Percentiles rank a stretch among this genome's conserved stretches.
Conservation (phyloP, 345 rosid species). For the Lepidium sativum region DNA sequence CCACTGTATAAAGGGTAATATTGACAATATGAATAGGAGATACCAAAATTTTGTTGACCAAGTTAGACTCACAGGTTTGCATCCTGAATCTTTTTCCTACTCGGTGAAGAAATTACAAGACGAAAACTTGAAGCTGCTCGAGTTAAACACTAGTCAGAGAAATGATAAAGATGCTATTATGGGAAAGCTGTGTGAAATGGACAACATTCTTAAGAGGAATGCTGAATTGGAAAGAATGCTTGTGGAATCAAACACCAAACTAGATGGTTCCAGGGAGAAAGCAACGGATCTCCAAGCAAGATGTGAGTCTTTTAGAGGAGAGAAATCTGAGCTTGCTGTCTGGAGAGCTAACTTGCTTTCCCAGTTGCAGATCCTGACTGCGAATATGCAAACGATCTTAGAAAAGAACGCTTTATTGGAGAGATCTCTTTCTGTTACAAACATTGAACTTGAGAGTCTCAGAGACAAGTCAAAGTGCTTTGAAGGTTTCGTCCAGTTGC, state of each 20-base stretch:
- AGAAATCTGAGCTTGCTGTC: slow-evolving; percentile 51
- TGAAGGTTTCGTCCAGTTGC: slow-evolving; percentile 58
- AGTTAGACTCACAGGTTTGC: slow-evolving; percentile 57
- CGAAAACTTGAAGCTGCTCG: slow-evolving; percentile 55
- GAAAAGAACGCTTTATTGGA: slow-evolving; percentile 51
- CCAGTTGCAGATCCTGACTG: slow-evolving; percentile 64
- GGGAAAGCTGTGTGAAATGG: slow-evolving; percentile 18
- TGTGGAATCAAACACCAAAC: slow-evolving; percentile 61
- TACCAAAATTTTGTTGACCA: slow-evolving; percentile 50
- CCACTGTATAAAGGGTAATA: slow-evolving; percentile 53
- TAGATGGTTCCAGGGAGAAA: slow-evolving; percentile 53
- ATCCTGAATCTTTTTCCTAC: slow-evolving; percentile 40
- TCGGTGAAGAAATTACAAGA: slow-evolving; percentile 58
- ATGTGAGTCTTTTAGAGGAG: slow-evolving; percentile 53
- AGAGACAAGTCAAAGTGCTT: slow-evolving; percentile 59
- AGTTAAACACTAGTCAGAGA: slow-evolving; percentile 36
- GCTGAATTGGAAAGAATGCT: slow-evolving; percentile 51
- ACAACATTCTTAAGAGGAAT: slow-evolving; percentile 43
- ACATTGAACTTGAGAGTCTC: slow-evolving; percentile 63
- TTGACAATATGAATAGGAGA: slow-evolving; percentile 45
- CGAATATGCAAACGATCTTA: slow-evolving; percentile 56
- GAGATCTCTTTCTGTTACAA: slow-evolving; percentile 51
- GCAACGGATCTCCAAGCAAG: slow-evolving; percentile 48
- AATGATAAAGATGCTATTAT: slow-evolving; percentile 31
- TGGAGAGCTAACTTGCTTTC: slow-evolving; percentile 68